Base-by-base conservation (phyloP, 2,329 filamentous ascomycete species). In the Venturiaceae sp. region DNA sequence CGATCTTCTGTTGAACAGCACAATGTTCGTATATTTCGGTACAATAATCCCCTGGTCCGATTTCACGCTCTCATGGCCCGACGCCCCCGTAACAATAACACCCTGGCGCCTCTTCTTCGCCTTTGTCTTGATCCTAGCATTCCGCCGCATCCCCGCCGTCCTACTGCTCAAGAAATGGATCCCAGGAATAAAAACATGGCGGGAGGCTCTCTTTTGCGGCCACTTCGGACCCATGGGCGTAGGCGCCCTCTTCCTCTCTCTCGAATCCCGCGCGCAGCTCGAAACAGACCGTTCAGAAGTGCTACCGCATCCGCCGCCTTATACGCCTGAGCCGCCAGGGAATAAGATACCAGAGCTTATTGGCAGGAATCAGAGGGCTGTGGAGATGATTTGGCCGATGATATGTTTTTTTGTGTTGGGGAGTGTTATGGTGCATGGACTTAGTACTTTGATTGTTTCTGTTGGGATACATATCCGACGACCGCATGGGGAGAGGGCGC, bases 191-290 rank as follows among this genome's bases (percentile, higher is more conserved):
- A 66, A 70, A 7, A 80, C 78, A 0, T 75, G 74, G 23, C 72
- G 73, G 5, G 80, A 83, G 66, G 80, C 80, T 0, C 65, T 82
- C 0, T 83, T 83, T 66, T 74, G 73, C 46, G 80, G 80, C 0
- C 80, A 83, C 64, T 83, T 83, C 59, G 80, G 80, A 0, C 80
- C 80, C 8, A 82, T 83, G 75, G 80, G 80, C 19, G 73, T 83
- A 1, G 80, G 79, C 2, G 80, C 77, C 0, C 66, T 83, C 6
- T 83, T 83, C 67, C 72, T 83, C 1, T 78, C 79, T 1, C 80
- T 83, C 50, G 80, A 83, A 69, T 77, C 78, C 0, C 69, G 79
- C 26, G 78, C 76, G 0, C 71, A 79, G 59, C 70, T 83, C 0
- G 80, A 82, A 62, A 81, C 73, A 0, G 75, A 72, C 9, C 74